Evolutionary conservation across 2,329 filamentous ascomycete species (phyloP).

Genomic region (Hawksworthiomyces lignivorus): DNA sequence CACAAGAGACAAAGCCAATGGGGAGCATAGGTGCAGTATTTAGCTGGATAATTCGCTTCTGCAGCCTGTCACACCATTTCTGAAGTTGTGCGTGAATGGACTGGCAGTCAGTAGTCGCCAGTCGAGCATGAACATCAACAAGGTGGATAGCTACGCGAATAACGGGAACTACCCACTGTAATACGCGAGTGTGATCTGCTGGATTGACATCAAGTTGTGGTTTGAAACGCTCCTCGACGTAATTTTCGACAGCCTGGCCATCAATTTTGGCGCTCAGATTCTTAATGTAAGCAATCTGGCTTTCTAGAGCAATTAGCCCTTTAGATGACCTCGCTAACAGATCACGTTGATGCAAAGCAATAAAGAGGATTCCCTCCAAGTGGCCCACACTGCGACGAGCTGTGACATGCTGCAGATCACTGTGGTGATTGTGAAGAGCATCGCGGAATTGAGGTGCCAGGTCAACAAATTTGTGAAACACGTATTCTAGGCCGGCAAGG

Average conservation of each 20-base stretch:
- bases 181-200: slow-evolving; percentile 22
- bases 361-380: slow-evolving; percentile 74
- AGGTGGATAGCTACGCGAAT: slow-evolving; percentile 55
- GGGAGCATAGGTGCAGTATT: slow-evolving; percentile 42
- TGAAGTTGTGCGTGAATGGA: slow-evolving; percentile 37
- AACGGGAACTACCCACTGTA: slow-evolving; percentile 62
- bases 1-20: slow-evolving; percentile 36
- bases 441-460: slow-evolving; percentile 60
- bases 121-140: slow-evolving; percentile 57
- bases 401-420: slow-evolving; percentile 77
- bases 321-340: slow-evolving; percentile 28
- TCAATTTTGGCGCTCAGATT: background rate
- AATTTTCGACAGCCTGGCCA: background rate
- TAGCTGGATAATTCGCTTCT: background rate
- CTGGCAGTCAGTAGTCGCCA: slow-evolving; percentile 47
- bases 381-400: slow-evolving; percentile 72
- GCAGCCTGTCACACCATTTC: slow-evolving; percentile 33
- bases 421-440: slow-evolving; percentile 65
- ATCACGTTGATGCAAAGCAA: slow-evolving; percentile 53
- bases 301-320: slow-evolving; percentile 5
- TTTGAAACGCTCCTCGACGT: background rate
- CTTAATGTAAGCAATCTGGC: slow-evolving; percentile 11
- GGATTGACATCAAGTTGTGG: slow-evolving; percentile 6
- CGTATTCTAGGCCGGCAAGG: slow-evolving; percentile 49
- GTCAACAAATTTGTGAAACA: slow-evolving; percentile 74